phyloP scores from a whole-genome alignment of 2,329 filamentous ascomycete species.

The Rutstroemia sydowiana region DNA sequence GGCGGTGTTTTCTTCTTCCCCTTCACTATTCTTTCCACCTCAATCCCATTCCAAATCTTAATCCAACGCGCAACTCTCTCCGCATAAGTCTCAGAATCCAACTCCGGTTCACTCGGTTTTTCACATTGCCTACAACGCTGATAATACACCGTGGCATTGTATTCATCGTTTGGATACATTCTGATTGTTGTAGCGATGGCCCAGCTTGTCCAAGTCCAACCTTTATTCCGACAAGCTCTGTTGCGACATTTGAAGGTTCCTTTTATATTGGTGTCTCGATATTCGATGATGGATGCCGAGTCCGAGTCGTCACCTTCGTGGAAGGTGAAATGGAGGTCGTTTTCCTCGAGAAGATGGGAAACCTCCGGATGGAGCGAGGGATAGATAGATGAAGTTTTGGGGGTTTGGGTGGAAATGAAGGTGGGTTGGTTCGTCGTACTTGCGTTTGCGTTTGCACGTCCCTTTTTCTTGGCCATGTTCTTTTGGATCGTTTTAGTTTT shows the following conservation, averaged over 20 bases:
- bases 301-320: conserved; percentile 25
- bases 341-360: conserved; percentile 25
- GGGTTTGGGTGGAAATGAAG: too few species aligned
- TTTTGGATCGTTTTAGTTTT: too few species aligned
- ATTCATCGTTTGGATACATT: conserved; percentile 32
- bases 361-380: conserved; percentile 30
- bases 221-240: conserved; percentile 24
- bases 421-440: too few species aligned
- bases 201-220: conserved; percentile 37
- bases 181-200: conserved; percentile 37
- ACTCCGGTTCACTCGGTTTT: conserved; percentile 27
- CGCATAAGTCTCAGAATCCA: conserved; percentile 32
- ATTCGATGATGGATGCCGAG: conserved; percentile 18
- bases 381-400: too few species aligned
- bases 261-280: conserved; percentile 36
- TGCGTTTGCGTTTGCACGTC: too few species aligned
- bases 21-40: conserved; percentile 18
- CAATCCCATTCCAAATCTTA: conserved; percentile 34
- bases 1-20: conserved; percentile 17
- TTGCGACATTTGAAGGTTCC: conserved; percentile 35
- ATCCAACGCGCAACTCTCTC: conserved; percentile 37
- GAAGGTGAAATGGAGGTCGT: conserved; percentile 31
- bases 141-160: conserved; percentile 39
- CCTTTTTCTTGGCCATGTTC: too few species aligned
- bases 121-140: conserved; percentile 35